phyloP scores from a whole-genome alignment of 345 rosid genomes.

The Sisymbrium altissimum region DNA sequence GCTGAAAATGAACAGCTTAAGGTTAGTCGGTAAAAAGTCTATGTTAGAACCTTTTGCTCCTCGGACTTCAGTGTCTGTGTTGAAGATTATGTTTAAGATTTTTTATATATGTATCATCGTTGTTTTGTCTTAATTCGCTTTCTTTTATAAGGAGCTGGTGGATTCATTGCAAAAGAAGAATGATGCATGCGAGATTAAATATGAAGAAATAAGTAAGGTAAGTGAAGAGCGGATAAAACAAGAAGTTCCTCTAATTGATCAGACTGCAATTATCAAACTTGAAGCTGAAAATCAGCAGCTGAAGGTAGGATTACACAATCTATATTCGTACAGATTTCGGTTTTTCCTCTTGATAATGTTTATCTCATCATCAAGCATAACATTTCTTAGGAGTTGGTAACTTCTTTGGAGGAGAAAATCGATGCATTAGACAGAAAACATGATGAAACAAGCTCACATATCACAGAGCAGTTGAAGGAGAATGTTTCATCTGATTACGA shows the following conservation, averaged over 20 bases:
- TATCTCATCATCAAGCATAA: constrained; percentile 5
- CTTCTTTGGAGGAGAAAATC: constrained; percentile 69
- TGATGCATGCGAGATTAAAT: constrained; percentile 70
- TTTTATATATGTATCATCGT: background rate
- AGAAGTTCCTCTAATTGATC: constrained; percentile 59
- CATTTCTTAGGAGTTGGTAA: constrained; percentile 53
- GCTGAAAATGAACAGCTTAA: constrained; percentile 85
- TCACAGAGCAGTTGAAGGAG: constrained; percentile 68
- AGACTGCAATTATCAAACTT: constrained; percentile 59
- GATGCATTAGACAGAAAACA: constrained; percentile 80
- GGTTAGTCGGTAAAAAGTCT: constrained; percentile 39
- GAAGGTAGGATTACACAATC: constrained; percentile 46
- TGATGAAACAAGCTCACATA: constrained; percentile 66
- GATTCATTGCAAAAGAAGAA: constrained; percentile 64
- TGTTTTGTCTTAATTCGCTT: background rate
- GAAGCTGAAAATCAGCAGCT: constrained; percentile 78
- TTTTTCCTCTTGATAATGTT: constrained; percentile 10
- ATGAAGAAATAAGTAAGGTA: constrained; percentile 55
- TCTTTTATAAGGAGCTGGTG: constrained; percentile 48
- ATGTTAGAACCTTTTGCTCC: constrained; percentile 5
- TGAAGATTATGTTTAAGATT: constrained; percentile 8
- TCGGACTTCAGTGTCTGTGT: background rate
- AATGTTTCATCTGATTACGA: constrained; percentile 46
- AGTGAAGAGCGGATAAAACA: constrained; percentile 43
- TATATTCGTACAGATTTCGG: background rate